Evolutionary conservation across 1,139 yeast species (phyloP).

Genomic region (Debaryomyces fabryi): DNA sequence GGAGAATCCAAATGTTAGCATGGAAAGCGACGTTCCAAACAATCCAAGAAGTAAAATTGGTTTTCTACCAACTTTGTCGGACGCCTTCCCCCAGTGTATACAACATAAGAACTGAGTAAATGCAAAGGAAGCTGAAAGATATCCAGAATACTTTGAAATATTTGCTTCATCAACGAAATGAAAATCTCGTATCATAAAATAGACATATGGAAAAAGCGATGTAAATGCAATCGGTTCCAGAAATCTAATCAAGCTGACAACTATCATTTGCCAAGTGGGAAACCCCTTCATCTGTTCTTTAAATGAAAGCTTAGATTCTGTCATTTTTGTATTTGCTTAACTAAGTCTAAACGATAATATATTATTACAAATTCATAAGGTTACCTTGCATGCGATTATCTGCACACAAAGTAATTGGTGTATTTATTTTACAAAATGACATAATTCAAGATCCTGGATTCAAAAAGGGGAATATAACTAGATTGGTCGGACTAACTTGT

Average conservation of each 20-base stretch:
- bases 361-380: background rate
- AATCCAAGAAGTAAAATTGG: constrained; percentile 34
- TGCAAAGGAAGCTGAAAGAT: constrained; percentile 41
- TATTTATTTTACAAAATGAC: background rate
- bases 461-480: background rate
- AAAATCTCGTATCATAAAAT: constrained; percentile 44
- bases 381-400: background rate
- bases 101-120: constrained; percentile 40
- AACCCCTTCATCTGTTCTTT: constrained; percentile 35
- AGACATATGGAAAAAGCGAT: constrained; percentile 42
- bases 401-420: background rate
- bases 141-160: constrained; percentile 41
- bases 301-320: constrained; percentile 16
- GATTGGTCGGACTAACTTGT: background rate
- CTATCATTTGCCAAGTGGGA: constrained; percentile 38
- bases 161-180: constrained; percentile 37
- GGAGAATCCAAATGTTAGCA: constrained; percentile 38
- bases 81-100: constrained; percentile 39
- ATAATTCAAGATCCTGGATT: background rate
- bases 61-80: constrained; percentile 38
- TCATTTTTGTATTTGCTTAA: background rate
- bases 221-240: constrained; percentile 44
- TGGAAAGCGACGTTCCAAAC: constrained; percentile 32
- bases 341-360: background rate
- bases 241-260: constrained; percentile 35